A percentile compares a stretch with the other conserved stretches of the same genome.
Evolutionary conservation across 2,329 filamentous ascomycete species (phyloP).

Genomic region (Phymatotrichopsis omnivora): DNA sequence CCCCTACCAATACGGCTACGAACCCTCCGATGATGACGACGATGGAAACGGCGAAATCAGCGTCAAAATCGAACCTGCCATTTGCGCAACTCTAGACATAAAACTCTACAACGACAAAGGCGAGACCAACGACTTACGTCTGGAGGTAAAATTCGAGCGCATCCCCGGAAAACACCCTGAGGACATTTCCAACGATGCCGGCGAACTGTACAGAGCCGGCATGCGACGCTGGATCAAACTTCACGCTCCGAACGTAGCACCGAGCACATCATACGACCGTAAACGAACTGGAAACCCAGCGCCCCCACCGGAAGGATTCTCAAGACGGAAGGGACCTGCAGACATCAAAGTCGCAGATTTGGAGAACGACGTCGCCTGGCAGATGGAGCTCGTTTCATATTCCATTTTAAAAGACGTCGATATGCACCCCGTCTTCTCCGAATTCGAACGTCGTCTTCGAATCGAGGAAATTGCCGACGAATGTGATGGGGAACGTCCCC

Average conservation of each 20-base stretch:
- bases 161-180: slow-evolving; percentile 20
- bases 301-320: too few species aligned
- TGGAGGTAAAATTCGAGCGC: slow-evolving; percentile 26
- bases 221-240: slow-evolving; percentile 27
- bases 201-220: slow-evolving; percentile 23
- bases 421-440: slow-evolving; percentile 28
- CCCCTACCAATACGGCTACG: slow-evolving; percentile 12
- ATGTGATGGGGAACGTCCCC: slow-evolving; percentile 13
- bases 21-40: neutral
- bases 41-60: neutral
- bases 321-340: slow-evolving; percentile 24
- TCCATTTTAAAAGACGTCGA: slow-evolving; percentile 20
- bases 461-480: slow-evolving; percentile 28
- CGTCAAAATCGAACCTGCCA: slow-evolving; percentile 22
- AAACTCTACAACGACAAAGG: slow-evolving; percentile 6
- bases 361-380: slow-evolving; percentile 27
- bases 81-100: slow-evolving; percentile 21
- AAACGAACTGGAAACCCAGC: slow-evolving; percentile 5
- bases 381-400: slow-evolving; percentile 27
- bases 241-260: too few species aligned
- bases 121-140: slow-evolving; percentile 15
- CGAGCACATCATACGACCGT: slow-evolving; percentile 1
- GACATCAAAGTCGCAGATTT: slow-evolving; percentile 30
- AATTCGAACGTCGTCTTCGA: slow-evolving; percentile 27
- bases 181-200: slow-evolving; percentile 11